phyloP scores from a whole-genome alignment of 768 basidiomycete genomes.

The Glaciozyma antarctica region DNA sequence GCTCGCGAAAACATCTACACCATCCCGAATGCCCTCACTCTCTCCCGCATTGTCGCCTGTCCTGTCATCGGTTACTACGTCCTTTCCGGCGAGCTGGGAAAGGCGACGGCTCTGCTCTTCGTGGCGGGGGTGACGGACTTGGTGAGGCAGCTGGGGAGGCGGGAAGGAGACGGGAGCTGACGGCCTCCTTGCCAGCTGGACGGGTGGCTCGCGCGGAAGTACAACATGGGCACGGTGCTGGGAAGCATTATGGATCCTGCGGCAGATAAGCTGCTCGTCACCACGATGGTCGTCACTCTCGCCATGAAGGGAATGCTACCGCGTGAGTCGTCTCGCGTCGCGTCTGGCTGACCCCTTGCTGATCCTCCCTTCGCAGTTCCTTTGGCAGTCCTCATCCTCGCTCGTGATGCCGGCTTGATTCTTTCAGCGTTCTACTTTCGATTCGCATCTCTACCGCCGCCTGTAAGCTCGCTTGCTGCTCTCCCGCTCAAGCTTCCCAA shows the following conservation, averaged over 20 bases:
- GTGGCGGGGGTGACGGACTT: slow-evolving; percentile 89
- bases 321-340: slow-evolving; percentile 45
- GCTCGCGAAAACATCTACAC: slow-evolving; percentile 83
- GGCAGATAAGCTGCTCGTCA: slow-evolving; percentile 92
- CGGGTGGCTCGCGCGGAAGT: slow-evolving; percentile 78
- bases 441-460: slow-evolving; percentile 75
- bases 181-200: slow-evolving; percentile 54
- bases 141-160: slow-evolving; percentile 48
- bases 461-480: slow-evolving; percentile 54
- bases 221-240: slow-evolving; percentile 78
- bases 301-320: slow-evolving; percentile 76
- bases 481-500: background rate
- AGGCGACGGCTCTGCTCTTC: slow-evolving; percentile 72
- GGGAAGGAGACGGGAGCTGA: slow-evolving; percentile 9
- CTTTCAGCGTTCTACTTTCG: slow-evolving; percentile 87
- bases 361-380: slow-evolving; percentile 50
- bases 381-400: slow-evolving; percentile 73
- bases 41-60: slow-evolving; percentile 77
- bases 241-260: slow-evolving; percentile 94
- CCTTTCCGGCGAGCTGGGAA: slow-evolving; percentile 62
- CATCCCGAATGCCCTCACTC: slow-evolving; percentile 77
- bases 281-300: slow-evolving; percentile 78
- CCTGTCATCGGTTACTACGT: slow-evolving; percentile 88
- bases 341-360: background rate
- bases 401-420: slow-evolving; percentile 75